Percentiles rank a stretch among this genome's conserved stretches.
phyloP scores from a whole-genome alignment of 768 basidiomycete genomes.

The Favolaschia claudopus region DNA sequence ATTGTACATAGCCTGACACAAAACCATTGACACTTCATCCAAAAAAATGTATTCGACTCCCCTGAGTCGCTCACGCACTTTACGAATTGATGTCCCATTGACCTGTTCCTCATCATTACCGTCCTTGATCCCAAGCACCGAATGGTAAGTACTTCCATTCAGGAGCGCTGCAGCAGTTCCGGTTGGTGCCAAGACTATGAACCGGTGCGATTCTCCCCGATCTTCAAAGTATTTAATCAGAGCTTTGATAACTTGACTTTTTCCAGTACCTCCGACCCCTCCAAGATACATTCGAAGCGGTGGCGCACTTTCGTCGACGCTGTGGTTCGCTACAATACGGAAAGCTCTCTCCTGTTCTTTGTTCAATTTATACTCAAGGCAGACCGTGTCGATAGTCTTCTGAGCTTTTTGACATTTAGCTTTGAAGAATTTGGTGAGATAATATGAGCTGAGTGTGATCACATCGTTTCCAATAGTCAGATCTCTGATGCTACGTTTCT shows the following conservation, averaged over 20 bases:
- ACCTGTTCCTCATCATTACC: neutral
- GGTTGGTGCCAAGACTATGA: constrained; percentile 32
- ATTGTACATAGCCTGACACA: constrained; percentile 38
- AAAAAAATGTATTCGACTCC: constrained; percentile 46
- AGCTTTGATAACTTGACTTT: constrained; percentile 24
- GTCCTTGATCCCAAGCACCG: constrained; percentile 23
- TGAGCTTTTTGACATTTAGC: neutral
- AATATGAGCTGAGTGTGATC: neutral
- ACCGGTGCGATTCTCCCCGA: constrained; percentile 14
- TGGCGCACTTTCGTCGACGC: neutral
- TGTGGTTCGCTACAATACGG: constrained; percentile 30
- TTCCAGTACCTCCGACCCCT: constrained; percentile 30
- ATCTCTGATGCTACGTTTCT: neutral
- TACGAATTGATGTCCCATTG: neutral
- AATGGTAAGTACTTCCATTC: constrained; percentile 35
- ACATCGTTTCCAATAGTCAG: neutral
- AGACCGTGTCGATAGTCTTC: neutral
- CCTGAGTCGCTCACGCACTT: constrained; percentile 5
- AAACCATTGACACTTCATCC: constrained; percentile 53
- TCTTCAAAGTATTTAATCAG: neutral
- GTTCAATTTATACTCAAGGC: constrained; percentile 3
- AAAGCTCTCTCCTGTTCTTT: constrained; percentile 32
- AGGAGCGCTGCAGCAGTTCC: constrained; percentile 34
- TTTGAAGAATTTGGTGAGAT: constrained; percentile 4
- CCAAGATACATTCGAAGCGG: constrained; percentile 28